Evolutionary conservation across 225 moss, liverwort and hornwort genomes (phyloP).

Genomic region (Neckera pumila): DNA sequence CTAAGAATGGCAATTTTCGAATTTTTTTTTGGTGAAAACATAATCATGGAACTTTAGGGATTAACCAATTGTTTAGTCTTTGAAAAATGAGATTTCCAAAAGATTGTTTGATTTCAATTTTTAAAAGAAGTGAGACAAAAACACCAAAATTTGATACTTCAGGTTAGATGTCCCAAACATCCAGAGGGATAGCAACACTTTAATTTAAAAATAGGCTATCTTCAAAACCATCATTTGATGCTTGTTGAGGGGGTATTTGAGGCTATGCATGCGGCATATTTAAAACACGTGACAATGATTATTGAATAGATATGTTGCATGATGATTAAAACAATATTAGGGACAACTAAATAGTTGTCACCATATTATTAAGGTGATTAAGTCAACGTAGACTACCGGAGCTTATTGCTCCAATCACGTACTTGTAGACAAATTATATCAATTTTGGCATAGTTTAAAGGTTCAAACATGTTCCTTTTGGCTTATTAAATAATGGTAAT

Average conservation of each 20-base stretch:
- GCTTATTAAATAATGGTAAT: not conserved
- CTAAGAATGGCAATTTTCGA: too few species aligned
- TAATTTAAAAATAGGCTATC: too few species aligned
- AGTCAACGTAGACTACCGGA: too few species aligned
- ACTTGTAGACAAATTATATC: not conserved
- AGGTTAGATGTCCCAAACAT: rapidly evolving
- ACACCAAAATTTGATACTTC: not conserved
- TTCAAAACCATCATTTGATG: too few species aligned
- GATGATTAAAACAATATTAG: not conserved
- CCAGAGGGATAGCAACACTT: too few species aligned
- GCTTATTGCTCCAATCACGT: not conserved
- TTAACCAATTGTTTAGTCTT: too few species aligned
- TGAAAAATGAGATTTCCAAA: not conserved
- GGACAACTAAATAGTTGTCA: not conserved
- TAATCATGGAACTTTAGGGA: too few species aligned
- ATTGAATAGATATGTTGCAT: not conserved
- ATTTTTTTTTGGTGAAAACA: too few species aligned
- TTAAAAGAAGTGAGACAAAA: too few species aligned
- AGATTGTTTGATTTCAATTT: not conserved
- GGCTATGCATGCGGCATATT: too few species aligned
- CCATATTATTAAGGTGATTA: not conserved
- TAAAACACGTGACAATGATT: not conserved
- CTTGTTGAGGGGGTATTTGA: too few species aligned
- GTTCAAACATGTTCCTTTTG: not conserved
- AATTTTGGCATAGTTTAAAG: not conserved